Evolutionary conservation across 2,329 filamentous ascomycete species (phyloP), one percentile per base, ranked within the genome.

Genomic region (Fusarium sp.): DNA sequence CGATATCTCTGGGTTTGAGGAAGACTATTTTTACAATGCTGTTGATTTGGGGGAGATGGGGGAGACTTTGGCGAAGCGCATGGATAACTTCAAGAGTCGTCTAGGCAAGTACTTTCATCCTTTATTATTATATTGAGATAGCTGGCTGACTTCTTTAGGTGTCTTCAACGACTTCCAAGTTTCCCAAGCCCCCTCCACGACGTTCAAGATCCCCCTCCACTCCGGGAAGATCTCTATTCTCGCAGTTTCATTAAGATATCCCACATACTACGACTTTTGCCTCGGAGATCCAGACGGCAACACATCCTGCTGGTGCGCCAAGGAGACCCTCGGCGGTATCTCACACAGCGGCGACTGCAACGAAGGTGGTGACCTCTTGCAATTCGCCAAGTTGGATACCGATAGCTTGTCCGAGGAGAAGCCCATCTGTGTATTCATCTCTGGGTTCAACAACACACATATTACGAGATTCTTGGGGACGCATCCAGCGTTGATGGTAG

Each of bases 241-340:
- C 0, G 62, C 54, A 0, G 42, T 65, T 1, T 65, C 62, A 3
- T 37, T 28, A 7, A 28, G 46, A 0, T 39, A 31, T 3, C 62
- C 62, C 7, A 65, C 62, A 0, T 65, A 65, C 7, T 65, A 65
- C 25, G 62, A 65, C 7, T 60, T 65, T 1, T 65, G 62, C 5
- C 65, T 65, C 4, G 61, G 53, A 0, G 52, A 65, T 4, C 2
- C 16, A 0, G 30, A 65, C 0, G 25, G 42, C 6, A 65, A 53
- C 2, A 18, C 62, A 0, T 65, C 53, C 3, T 65, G 61, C 4
- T 65, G 62, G 62, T 3, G 23, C 0, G 46, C 37, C 0, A 13
- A 18, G 10, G 25, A 41, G 1, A 44, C 34, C 1, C 46, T 65
- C 25, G 12, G n/a, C 5, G 62, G 62, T 2, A 60, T 65, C 9